Base-by-base conservation (phyloP, 2,329 filamentous ascomycete genomes). In the Stromatinia cepivora region DNA sequence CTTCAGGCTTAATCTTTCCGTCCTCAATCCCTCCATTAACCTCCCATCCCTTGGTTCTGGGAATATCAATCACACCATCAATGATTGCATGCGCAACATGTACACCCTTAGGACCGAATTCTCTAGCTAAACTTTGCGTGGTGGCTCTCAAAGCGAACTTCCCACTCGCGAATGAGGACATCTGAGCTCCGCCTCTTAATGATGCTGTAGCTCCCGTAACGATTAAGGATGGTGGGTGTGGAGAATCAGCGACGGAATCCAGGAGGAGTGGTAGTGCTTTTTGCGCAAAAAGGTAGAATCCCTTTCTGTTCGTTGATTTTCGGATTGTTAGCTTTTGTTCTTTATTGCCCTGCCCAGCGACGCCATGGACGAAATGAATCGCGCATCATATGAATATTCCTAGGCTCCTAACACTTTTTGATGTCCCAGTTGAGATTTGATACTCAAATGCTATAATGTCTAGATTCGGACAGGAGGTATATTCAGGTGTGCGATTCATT, bases 181-280 rank as follows among this genome's bases (percentile, higher is more conserved):
- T 91, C 17, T 83, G 81, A 0, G 92, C 88, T 15, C 88, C 90
- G 5, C 91, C 91, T 75, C 89, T 90, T 25, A 94, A 74, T 0
- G 90, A 92, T 0, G 92, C 93, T 0, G 93, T 97, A 0, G 93
- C 93, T 45, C 93, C 93, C 0, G 93, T 97, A 80, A 96, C 91
- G 76, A 97, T 90, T 28, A 97, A 82, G 0, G 90, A 90, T 0
- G 93, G 93, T 6, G 93, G 92, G 76, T 92, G 80, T 45, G 85
- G 82, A 56, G 82, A 80, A 0, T 79, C 79, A 46, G 79, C 75
- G 0, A 88, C 85, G 0, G 88, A 83, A 31, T 88, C 84, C 2
- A 94, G 84, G 1, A 97, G 85, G 1, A 90, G 83, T 0, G 93
- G 93, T 0, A 97, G 81, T 0, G 87, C 82, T 3, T 84, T 83